phyloP scores from a whole-genome alignment of 2,329 filamentous ascomycete genomes.

The Epichloe gansuensis region DNA sequence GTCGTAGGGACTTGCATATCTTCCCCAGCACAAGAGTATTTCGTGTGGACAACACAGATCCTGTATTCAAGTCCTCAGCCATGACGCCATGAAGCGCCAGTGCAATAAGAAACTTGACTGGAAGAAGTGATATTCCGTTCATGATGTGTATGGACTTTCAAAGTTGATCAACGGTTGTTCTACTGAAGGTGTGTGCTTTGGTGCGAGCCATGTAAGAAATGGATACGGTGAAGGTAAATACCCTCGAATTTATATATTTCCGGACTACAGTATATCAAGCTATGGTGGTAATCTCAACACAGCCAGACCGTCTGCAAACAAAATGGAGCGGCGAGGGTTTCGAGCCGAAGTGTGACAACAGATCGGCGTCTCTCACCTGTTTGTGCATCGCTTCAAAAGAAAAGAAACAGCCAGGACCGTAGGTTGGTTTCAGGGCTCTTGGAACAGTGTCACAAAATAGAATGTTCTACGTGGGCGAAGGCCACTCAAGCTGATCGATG shows the following conservation, averaged over 20 bases:
- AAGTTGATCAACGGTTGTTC: background rate
- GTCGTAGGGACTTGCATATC: slow-evolving; percentile 4
- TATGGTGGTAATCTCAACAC: background rate
- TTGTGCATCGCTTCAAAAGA: background rate
- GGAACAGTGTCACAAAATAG: background rate
- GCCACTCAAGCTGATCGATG: background rate
- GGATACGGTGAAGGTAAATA: background rate
- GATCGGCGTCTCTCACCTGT: background rate
- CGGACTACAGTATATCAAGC: background rate
- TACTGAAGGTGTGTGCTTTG: background rate
- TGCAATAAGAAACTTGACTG: background rate
- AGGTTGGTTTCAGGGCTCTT: background rate
- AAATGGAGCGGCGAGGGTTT: background rate
- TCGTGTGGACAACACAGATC: background rate
- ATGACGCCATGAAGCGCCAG: background rate
- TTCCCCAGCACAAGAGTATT: slow-evolving; percentile 5
- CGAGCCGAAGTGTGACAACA: slow-evolving; percentile 1
- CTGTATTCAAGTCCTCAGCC: background rate
- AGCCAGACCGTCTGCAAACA: background rate
- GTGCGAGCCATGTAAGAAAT: background rate
- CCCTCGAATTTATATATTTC: background rate
- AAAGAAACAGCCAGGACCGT: background rate
- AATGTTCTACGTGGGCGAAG: background rate
- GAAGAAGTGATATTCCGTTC: background rate
- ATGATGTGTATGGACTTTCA: background rate